A percentile compares a stretch with the other conserved stretches of the same genome.
Conservation (phyloP, 305 asterid species). For the Galium porrigens region DNA sequence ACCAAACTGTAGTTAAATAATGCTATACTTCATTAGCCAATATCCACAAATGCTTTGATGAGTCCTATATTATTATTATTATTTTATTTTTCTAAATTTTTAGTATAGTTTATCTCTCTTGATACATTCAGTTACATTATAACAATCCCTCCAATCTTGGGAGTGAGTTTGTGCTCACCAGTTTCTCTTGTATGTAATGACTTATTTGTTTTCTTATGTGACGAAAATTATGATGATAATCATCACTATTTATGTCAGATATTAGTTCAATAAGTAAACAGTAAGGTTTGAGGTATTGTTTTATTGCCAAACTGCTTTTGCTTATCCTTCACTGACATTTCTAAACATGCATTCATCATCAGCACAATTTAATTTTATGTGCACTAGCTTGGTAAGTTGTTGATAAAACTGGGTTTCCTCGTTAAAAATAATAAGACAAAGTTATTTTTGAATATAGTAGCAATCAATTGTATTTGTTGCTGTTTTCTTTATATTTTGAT, state of each 20-base stretch:
- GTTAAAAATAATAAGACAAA: background rate
- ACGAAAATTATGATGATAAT: background rate
- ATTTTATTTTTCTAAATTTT: background rate
- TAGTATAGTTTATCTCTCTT: background rate
- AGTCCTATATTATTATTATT: background rate
- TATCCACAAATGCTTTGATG: background rate
- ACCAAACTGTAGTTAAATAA: background rate
- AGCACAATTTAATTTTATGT: background rate
- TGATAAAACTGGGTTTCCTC: background rate
- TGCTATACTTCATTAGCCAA: too few relatives aligned
- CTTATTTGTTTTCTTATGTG: background rate
- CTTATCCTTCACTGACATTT: background rate
- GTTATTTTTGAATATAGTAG: background rate
- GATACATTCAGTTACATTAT: background rate
- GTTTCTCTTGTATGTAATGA: background rate
- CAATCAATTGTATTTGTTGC: background rate
- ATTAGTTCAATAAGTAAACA: background rate
- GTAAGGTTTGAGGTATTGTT: background rate
- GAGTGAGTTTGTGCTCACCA: background rate
- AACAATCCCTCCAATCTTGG: background rate
- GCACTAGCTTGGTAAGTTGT: background rate
- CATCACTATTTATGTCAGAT: background rate
- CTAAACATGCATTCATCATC: background rate
- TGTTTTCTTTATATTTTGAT: background rate
- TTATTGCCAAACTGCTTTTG: background rate